These are phyloP conservation scores for Lepiota brunneoincarnata DNA, from an alignment of 768 basidiomycete genomes.

Conservation along the genomic window DNA sequence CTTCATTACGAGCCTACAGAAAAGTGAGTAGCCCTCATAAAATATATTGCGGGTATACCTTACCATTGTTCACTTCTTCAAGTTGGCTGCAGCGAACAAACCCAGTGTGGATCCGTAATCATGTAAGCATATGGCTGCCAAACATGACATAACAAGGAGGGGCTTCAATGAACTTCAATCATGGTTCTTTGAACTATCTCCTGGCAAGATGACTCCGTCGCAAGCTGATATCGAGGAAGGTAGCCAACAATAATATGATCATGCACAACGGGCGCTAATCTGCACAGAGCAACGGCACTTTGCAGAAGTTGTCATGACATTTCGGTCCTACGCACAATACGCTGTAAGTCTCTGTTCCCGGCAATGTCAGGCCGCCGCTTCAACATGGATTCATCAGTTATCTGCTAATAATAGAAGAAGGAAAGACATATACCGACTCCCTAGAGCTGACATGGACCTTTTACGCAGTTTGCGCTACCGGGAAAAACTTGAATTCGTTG, in stretches of 20 bases:
- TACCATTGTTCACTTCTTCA: slow-evolving; percentile 8
- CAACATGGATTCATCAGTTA: slow-evolving; percentile 30
- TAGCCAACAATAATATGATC: slow-evolving; percentile 11
- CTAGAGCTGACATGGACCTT: slow-evolving; percentile 65
- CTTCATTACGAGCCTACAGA: slow-evolving; percentile 90
- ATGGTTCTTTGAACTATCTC: too few species aligned
- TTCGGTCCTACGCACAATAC: slow-evolving; percentile 72
- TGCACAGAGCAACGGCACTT: slow-evolving; percentile 67
- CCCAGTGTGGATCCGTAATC: background rate
- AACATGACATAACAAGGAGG: slow-evolving; percentile 3
- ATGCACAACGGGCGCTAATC: slow-evolving; percentile 1
- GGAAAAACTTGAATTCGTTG: slow-evolving; percentile 74
- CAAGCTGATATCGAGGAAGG: slow-evolving; percentile 34
- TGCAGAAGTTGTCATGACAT: slow-evolving; percentile 70
- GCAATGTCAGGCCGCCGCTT: background rate
- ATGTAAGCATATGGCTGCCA: slow-evolving; percentile 6
- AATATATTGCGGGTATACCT: background rate
- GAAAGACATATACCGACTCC: slow-evolving; percentile 74
- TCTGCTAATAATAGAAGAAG: slow-evolving; percentile 59
- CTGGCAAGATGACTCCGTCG: slow-evolving; percentile 20
- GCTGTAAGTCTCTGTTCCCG: slow-evolving; percentile 44
- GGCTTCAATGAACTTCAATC: too few species aligned
- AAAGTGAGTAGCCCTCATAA: background rate
- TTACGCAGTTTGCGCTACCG: slow-evolving; percentile 72
- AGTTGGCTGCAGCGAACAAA: background rate